Percentiles rank a stretch among this genome's conserved stretches.
Evolutionary conservation across 129 eudicot species (phyloP).

Genomic region (Tanacetum coccineum): DNA sequence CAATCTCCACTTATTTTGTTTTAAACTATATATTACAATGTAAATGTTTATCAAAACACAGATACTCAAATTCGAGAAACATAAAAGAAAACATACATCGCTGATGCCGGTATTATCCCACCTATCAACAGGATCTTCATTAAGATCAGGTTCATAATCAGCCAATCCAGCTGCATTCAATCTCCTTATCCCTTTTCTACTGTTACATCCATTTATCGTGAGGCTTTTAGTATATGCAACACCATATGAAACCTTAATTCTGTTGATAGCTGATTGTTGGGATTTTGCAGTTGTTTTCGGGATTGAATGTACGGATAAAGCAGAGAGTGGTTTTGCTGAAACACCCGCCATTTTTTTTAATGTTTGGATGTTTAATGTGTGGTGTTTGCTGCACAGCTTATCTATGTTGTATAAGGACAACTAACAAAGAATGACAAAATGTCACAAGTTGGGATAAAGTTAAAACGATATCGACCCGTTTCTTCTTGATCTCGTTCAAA

Average conservation of each 20-base stretch:
- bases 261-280: constrained; percentile 15
- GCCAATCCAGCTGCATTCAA: constrained; percentile 71
- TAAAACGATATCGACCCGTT: too few relatives aligned
- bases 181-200: constrained; percentile 35
- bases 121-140: constrained; percentile 77
- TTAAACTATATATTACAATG: too few relatives aligned
- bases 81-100: constrained; percentile 29
- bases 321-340: constrained; percentile 34
- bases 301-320: constrained; percentile 26
- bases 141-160: constrained; percentile 78
- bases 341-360: constrained; percentile 27
- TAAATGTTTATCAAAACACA: background rate
- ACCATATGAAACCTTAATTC: constrained; percentile 18
- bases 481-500: too few relatives aligned
- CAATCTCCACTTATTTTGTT: too few relatives aligned
- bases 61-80: background rate
- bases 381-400: constrained; percentile 14
- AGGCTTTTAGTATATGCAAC: constrained; percentile 12
- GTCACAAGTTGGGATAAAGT: background rate
- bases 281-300: constrained; percentile 23
- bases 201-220: background rate
- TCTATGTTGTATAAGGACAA: background rate
- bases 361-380: constrained; percentile 20
- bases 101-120: constrained; percentile 65
- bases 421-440: background rate